These are phyloP conservation scores for Akebia trifoliata DNA, from an alignment of 164 flowering plant species.

Conservation along the genomic window DNA sequence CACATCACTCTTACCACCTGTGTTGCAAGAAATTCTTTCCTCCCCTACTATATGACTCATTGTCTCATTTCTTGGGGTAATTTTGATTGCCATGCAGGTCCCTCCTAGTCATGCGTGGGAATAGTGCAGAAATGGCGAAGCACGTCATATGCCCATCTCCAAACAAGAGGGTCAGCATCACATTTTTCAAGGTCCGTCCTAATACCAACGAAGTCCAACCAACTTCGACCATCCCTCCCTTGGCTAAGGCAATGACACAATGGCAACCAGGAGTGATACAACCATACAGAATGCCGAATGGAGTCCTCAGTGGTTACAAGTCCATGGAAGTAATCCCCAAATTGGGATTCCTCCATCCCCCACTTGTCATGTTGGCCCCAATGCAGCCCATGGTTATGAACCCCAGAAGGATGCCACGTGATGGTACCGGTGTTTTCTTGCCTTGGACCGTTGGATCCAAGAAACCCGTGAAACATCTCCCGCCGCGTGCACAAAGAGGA, in stretches of 20 bases:
- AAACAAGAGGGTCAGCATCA: too few relatives aligned
- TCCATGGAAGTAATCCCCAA: slow-evolving; percentile 46
- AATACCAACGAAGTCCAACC: too few relatives aligned
- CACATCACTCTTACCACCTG: too few relatives aligned
- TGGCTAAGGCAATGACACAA: slow-evolving; percentile 41
- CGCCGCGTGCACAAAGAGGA: slow-evolving; percentile 84
- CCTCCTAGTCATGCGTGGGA: slow-evolving; percentile 79
- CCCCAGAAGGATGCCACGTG: slow-evolving; percentile 41
- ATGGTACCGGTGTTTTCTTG: too few relatives aligned
- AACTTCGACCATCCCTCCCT: slow-evolving; percentile 32
- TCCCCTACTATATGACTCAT: too few relatives aligned
- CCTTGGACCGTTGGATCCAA: slow-evolving; percentile 39
- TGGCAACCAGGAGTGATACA: slow-evolving; percentile 53
- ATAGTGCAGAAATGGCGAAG: slow-evolving; percentile 78
- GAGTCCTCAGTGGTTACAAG: slow-evolving; percentile 25
- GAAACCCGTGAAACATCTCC: slow-evolving; percentile 63
- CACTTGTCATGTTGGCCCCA: too few relatives aligned
- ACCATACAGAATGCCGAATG: slow-evolving; percentile 36
- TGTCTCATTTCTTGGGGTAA: too few relatives aligned
- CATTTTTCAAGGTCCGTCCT: too few relatives aligned
- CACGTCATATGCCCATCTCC: slow-evolving; percentile 80
- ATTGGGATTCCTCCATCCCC: slow-evolving; percentile 57
- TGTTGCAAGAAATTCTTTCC: too few relatives aligned
- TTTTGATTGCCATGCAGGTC: slow-evolving; percentile 45
- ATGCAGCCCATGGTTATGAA: slow-evolving; percentile 48